A percentile compares a stretch with the other conserved stretches of the same genome.
phyloP scores from a whole-genome alignment of 495 filamentous ascomycete genomes.

The Aspergillus coremiiformis region DNA sequence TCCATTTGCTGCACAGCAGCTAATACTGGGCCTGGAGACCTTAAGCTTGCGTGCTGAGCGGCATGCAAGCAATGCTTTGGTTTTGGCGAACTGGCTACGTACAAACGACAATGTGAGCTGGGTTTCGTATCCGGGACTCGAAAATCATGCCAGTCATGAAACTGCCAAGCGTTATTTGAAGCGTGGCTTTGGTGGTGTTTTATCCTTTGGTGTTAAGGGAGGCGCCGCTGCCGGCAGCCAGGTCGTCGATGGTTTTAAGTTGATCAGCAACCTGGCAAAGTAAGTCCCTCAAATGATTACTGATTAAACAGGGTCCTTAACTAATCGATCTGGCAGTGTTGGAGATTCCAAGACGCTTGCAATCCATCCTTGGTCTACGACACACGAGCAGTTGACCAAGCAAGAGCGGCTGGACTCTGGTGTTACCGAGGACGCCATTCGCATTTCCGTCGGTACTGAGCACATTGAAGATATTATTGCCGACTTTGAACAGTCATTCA shows the following conservation, averaged over 20 bases:
- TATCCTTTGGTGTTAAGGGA: conserved; percentile 91
- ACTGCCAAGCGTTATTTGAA: conserved; percentile 84
- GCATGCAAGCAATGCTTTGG: conserved; percentile 78
- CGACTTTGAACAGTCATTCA: conserved; percentile 91
- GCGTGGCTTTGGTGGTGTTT: conserved; percentile 82
- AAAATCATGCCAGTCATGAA: conserved; percentile 72
- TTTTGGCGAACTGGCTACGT: conserved; percentile 78
- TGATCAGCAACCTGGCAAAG: conserved; percentile 90
- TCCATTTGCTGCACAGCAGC: conserved; percentile 92
- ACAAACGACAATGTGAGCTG: conserved; percentile 76
- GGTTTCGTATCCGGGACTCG: conserved; percentile 90
- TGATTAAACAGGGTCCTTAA: too few species aligned
- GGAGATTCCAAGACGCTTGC: conserved; percentile 79
- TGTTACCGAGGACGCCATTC: conserved; percentile 87
- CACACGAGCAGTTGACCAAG: conserved; percentile 86
- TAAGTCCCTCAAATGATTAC: conserved; percentile 22
- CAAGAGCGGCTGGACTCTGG: conserved; percentile 76
- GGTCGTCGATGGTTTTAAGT: conserved; percentile 89
- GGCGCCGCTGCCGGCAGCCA: conserved; percentile 72
- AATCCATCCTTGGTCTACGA: conserved; percentile 95
- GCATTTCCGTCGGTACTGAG: conserved; percentile 94
- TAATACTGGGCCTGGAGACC: conserved; percentile 86
- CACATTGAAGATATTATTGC: conserved; percentile 97
- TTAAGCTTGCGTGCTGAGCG: conserved; percentile 78
- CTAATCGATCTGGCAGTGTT: conserved; percentile 38